Evolutionary conservation across 2,329 filamentous ascomycete genomes (phyloP).

Genomic region (Fusarium dimerum): DNA sequence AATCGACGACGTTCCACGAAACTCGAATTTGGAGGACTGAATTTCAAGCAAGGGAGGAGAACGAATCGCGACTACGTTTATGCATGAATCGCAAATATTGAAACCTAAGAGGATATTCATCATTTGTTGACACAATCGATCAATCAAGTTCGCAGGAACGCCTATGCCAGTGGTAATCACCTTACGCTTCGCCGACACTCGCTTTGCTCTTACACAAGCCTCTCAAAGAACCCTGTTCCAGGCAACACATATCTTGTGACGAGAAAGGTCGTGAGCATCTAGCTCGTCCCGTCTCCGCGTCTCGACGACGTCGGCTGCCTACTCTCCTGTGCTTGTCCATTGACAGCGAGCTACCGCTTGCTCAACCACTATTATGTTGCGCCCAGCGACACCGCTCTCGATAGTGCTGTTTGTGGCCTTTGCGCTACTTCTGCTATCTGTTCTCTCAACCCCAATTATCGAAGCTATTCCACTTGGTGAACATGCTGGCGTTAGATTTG

Average conservation of each 20-base stretch:
- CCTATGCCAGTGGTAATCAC: too few relatives aligned
- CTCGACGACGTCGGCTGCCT: conserved; percentile 24
- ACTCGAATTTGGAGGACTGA: too few relatives aligned
- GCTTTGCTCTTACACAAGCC: not conserved
- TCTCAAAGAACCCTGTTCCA: conserved; percentile 3
- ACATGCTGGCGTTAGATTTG: conserved; percentile 77
- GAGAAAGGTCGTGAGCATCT: conserved; percentile 1
- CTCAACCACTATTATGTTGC: conserved; percentile 66
- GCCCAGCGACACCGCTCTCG: conserved; percentile 88
- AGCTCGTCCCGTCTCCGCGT: conserved; percentile 17
- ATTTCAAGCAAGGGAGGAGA: too few relatives aligned
- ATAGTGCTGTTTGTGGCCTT: conserved; percentile 85
- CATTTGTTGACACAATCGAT: too few relatives aligned
- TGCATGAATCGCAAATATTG: too few relatives aligned
- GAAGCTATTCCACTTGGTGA: conserved; percentile 80
- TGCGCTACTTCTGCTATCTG: conserved; percentile 78
- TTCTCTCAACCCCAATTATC: conserved; percentile 89
- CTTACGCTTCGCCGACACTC: too few relatives aligned
- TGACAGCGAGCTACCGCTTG: conserved; percentile 16
- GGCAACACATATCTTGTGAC: conserved; percentile 5
- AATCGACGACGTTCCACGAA: too few relatives aligned
- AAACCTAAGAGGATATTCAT: too few relatives aligned
- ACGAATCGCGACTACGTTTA: too few relatives aligned
- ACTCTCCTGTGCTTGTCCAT: conserved; percentile 9
- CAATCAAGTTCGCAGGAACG: too few relatives aligned